Conservation (phyloP, 2,329 filamentous ascomycete genomes). For the Neofusicoccum parvum region DNA sequence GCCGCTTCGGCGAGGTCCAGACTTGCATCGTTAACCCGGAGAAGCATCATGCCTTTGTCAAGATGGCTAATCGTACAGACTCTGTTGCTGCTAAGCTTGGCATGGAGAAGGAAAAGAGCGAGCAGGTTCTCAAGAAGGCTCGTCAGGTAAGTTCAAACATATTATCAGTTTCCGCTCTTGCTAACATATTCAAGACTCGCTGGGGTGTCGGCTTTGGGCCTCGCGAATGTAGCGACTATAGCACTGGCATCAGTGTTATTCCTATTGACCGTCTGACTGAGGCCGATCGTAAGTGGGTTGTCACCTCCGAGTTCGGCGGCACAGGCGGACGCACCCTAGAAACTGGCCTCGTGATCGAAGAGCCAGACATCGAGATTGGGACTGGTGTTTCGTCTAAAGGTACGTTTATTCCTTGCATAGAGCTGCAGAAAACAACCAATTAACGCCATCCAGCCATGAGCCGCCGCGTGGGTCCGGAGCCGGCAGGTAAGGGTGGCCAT, state of each 20-base stretch:
- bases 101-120: constrained; percentile 78
- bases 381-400: constrained; percentile 91
- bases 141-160: constrained; percentile 39
- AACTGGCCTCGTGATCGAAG: constrained; percentile 85
- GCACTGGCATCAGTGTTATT: constrained; percentile 87
- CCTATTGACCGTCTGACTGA: constrained; percentile 92
- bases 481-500: constrained; percentile 17
- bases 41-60: constrained; percentile 97
- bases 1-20: constrained; percentile 82
- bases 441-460: constrained; percentile 15
- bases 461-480: constrained; percentile 21
- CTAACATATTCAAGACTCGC: constrained; percentile 65
- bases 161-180: neutral
- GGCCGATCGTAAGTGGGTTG: constrained; percentile 95
- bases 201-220: constrained; percentile 98
- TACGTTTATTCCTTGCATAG: constrained; percentile 24
- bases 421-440: constrained; percentile 27
- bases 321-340: constrained; percentile 83
- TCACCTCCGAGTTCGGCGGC: constrained; percentile 90
- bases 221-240: constrained; percentile 95
- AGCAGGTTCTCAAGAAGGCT: constrained; percentile 68
- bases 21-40: constrained; percentile 98
- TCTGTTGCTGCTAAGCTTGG: constrained; percentile 81
- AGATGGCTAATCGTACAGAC: constrained; percentile 90
- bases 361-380: constrained; percentile 98